Conservation (phyloP, 106 monocot genomes). For the Cymbidium sinense region DNA sequence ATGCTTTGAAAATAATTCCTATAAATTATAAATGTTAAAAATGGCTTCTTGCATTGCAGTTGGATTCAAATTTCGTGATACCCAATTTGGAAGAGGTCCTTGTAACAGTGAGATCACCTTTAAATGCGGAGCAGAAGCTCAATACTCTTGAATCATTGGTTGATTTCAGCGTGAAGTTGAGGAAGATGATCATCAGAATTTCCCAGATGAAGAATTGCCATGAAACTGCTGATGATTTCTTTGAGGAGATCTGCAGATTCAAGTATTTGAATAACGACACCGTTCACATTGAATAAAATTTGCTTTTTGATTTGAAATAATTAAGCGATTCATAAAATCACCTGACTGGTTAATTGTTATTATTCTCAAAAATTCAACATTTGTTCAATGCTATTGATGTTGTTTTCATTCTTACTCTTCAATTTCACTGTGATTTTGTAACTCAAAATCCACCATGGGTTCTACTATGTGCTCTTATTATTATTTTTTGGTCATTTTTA, state of each 20-base stretch:
- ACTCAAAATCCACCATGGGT: too few species aligned
- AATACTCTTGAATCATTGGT: constrained; percentile 62
- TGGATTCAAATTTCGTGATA: constrained; percentile 60
- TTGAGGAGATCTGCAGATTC: constrained; percentile 75
- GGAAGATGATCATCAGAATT: constrained; percentile 70
- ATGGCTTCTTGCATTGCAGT: constrained; percentile 32
- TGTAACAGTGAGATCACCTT: constrained; percentile 78
- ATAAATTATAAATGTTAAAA: neutral
- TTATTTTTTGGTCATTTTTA: too few species aligned
- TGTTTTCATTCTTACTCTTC: too few species aligned
- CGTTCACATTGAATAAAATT: constrained; percentile 56
- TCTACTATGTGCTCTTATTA: too few species aligned
- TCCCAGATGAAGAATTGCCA: constrained; percentile 80
- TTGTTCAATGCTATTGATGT: too few species aligned
- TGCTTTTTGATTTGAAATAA: neutral
- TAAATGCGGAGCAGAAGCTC: constrained; percentile 92
- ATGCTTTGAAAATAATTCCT: neutral
- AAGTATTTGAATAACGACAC: constrained; percentile 38
- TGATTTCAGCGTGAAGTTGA: constrained; percentile 38
- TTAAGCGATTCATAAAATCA: neutral
- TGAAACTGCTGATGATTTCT: constrained; percentile 84
- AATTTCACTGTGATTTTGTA: too few species aligned
- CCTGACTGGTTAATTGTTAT: neutral
- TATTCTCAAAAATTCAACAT: neutral
- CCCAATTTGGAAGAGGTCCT: constrained; percentile 69